These are phyloP conservation scores for Boletellus sp. DNA, from an alignment of 1,284 basidiomycete genomes.

Conservation along the genomic window DNA sequence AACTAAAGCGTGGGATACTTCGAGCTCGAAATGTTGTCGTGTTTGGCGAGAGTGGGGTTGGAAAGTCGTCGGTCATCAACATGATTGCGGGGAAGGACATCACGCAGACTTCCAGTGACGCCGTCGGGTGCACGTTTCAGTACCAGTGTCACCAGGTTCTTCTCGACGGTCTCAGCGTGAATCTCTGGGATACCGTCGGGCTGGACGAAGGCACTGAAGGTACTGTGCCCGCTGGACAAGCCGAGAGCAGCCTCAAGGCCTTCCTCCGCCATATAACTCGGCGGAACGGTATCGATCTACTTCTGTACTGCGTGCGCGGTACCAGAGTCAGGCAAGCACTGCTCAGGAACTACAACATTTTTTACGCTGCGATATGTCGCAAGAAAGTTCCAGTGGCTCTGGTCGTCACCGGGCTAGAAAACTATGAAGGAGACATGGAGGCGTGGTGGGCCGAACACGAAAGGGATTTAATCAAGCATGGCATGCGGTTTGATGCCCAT, in stretches of 20 bases:
- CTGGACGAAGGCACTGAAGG: conserved; percentile 29
- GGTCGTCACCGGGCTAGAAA: conserved; percentile 34
- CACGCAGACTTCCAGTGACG: conserved; percentile 25
- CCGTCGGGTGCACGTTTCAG: conserved; percentile 27
- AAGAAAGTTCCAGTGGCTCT: conserved; percentile 32
- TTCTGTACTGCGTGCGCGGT: conserved; percentile 34
- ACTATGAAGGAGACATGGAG: conserved; percentile 33
- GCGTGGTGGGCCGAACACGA: conserved; percentile 32
- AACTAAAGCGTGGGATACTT: conserved; percentile 8
- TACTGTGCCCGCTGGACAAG: conserved; percentile 18
- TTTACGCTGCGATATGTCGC: conserved; percentile 28
- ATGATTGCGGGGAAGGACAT: conserved; percentile 23
- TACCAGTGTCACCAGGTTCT: conserved; percentile 17
- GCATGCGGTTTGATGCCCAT: conserved; percentile 29
- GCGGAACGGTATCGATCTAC: conserved; percentile 28
- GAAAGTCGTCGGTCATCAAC: conserved; percentile 33
- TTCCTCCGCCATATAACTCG: conserved; percentile 27
- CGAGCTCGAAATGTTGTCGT: conserved; percentile 27
- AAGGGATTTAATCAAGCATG: conserved; percentile 24
- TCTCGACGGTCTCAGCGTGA: conserved; percentile 18
- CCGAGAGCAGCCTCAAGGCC: conserved; percentile 23
- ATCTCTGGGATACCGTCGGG: conserved; percentile 31
- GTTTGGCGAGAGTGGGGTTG: conserved; percentile 32
- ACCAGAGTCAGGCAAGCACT: conserved; percentile 26
- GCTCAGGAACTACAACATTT: conserved; percentile 31